These are phyloP conservation scores for Colletotrichum destructivum DNA, from an alignment of 2,329 filamentous ascomycete species.

Conservation along the genomic window DNA sequence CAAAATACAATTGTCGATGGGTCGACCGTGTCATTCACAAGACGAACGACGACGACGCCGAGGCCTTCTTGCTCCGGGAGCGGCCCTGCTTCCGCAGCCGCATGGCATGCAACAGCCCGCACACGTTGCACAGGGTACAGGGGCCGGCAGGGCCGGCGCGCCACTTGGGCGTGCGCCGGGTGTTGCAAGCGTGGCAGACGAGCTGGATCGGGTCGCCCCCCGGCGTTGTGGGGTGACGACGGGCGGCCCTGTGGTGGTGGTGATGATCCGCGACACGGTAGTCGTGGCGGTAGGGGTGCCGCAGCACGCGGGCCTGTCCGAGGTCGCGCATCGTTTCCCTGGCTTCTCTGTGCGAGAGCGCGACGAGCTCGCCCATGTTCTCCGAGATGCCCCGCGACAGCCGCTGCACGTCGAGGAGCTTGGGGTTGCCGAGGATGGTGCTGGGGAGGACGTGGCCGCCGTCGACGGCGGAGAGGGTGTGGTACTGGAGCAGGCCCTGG, in stretches of 20 bases:
- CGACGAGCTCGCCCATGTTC: slow-evolving; percentile 7
- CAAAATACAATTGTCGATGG: no score
- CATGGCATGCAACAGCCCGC: slow-evolving; percentile 11
- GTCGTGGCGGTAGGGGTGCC: neutral
- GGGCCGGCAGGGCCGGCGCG: slow-evolving; percentile 16
- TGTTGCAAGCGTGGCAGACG: slow-evolving; percentile 11
- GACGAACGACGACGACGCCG: slow-evolving; percentile 1
- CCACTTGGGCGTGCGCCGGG: slow-evolving; percentile 8
- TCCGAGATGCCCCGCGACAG: slow-evolving; percentile 7
- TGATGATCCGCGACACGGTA: neutral
- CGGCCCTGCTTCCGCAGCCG: slow-evolving; percentile 12
- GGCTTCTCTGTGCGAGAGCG: slow-evolving; percentile 3
- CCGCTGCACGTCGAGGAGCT: neutral
- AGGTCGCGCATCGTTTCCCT: neutral
- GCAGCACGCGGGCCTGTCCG: neutral
- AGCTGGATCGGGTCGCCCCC: neutral
- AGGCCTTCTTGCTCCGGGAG: slow-evolving; percentile 1
- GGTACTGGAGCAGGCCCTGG: slow-evolving; percentile 1
- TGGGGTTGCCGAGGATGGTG: neutral
- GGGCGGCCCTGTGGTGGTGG: neutral
- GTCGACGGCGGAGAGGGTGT: neutral
- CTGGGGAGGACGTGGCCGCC: neutral
- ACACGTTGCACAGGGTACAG: slow-evolving; percentile 12
- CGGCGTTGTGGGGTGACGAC: neutral
- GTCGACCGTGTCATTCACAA: neutral